Percentiles rank a stretch among this genome's conserved stretches.
Evolutionary conservation across 768 basidiomycete species (phyloP).

Genomic region (Tephrocybe sp.): DNA sequence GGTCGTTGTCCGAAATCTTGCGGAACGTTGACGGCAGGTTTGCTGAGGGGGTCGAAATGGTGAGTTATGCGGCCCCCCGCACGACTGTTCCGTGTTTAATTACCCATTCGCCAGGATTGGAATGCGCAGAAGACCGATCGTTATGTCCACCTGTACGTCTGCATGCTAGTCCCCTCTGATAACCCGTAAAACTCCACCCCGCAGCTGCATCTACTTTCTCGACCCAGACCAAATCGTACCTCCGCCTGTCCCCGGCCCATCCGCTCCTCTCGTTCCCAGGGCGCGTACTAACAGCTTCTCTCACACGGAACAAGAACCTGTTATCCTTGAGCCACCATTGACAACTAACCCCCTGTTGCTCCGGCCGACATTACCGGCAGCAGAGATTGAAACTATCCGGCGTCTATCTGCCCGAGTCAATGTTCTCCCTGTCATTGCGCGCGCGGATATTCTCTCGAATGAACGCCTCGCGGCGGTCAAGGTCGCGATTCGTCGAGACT

Average conservation of each 20-base stretch:
- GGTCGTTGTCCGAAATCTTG: conserved; percentile 64
- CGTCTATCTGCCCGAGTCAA: conserved; percentile 81
- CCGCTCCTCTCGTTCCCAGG: conserved; percentile 67
- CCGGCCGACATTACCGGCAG: conserved; percentile 63
- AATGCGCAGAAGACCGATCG: conserved; percentile 69
- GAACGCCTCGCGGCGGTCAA: conserved; percentile 81
- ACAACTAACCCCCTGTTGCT: conserved; percentile 69
- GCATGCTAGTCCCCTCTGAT: conserved; percentile 16
- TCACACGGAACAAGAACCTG: conserved; percentile 69
- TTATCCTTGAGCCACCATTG: conserved; percentile 79
- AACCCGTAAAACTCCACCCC: conserved; percentile 18
- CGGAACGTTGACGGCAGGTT: conserved; percentile 73
- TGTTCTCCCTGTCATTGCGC: conserved; percentile 83
- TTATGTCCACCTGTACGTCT: conserved; percentile 77
- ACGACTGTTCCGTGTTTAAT: conserved; percentile 17
- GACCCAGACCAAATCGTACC: conserved; percentile 82
- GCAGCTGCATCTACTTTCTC: conserved; percentile 84
- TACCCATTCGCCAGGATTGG: conserved; percentile 53
- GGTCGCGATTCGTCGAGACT: conserved; percentile 74
- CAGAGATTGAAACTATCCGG: conserved; percentile 78
- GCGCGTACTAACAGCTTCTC: conserved; percentile 72
- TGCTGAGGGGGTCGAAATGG: conserved; percentile 74
- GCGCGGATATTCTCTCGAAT: conserved; percentile 79
- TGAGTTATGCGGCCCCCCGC: conserved; percentile 42
- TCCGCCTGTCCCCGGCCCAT: conserved; percentile 63